Base-by-base conservation (phyloP, 352 stramenopile genomes). In the Pelagophyceae sp. region DNA sequence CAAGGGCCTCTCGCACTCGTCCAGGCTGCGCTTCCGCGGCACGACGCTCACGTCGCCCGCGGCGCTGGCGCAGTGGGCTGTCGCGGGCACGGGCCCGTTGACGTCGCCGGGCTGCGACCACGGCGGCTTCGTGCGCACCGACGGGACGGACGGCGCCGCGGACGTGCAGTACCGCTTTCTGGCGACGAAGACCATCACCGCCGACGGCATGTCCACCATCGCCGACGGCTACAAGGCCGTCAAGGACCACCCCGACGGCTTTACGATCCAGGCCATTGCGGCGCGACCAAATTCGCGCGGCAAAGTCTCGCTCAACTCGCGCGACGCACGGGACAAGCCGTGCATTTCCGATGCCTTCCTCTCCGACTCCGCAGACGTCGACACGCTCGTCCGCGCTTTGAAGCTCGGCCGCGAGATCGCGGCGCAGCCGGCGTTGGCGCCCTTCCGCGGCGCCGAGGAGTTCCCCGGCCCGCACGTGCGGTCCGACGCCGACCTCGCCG, bases 111-210 rank as follows among this genome's bases (percentile, higher is more conserved):
- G 80, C 27, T 87, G 83, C 76, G 82, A 87, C 51, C 80, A 84
- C 67, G 83, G 82, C 35, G 78, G 75, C n/a, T 87, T 86, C 72
- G 71, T 79, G 69, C 17, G 6, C 19, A 6, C 25, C 54, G 29
- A 51, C 0, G 29, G 50, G 17, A 72, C 45, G 29, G 65, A 79
- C 27, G 71, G 37, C 17, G 78, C 86, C 72, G 64, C 84, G 32
- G 84, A 89, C 77, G 72, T 88, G 23, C 85, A 89, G 77, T 81
- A 89, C 40, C 75, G 82, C 33, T 87, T 88, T 76, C 65, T 87
- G 27, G 78, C 81, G 32, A 80, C 83, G 31, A 76, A 79, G 1
- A 78, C 77, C 31, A 79, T 85, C 60, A 80, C 75, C n/a, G 79
- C 81, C 25, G 82, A 85, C 58, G 82, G 85, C 45, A 85, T 88